phyloP scores from a whole-genome alignment of 495 filamentous ascomycete species.

The Aspergillus mulundensis region DNA sequence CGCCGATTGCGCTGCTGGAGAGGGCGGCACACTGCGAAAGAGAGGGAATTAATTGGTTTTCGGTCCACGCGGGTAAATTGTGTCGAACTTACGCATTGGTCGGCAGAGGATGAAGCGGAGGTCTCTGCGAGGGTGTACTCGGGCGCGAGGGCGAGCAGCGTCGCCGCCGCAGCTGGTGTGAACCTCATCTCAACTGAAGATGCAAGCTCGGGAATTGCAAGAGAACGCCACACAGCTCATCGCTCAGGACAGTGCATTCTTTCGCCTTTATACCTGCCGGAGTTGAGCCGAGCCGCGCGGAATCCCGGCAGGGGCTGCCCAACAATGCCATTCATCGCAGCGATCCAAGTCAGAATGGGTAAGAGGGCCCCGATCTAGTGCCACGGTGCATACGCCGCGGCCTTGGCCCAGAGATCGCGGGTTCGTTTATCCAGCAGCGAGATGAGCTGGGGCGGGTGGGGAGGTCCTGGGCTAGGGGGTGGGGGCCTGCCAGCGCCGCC shows the following conservation, averaged over 20 bases:
- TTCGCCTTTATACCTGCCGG: neutral
- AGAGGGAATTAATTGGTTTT: too few relatives aligned
- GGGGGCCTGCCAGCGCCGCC: too few relatives aligned
- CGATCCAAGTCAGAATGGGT: too few relatives aligned
- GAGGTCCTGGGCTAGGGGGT: too few relatives aligned
- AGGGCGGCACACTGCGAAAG: constrained; percentile 12
- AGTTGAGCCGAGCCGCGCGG: neutral
- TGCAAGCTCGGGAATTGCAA: neutral
- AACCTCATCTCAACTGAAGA: constrained; percentile 4
- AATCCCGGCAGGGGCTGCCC: neutral
- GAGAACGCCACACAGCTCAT: too few relatives aligned
- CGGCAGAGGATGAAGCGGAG: neutral
- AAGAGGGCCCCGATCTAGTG: too few relatives aligned
- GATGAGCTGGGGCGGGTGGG: too few relatives aligned
- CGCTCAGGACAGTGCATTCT: neutral
- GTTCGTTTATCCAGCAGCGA: too few relatives aligned
- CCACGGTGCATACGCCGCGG: too few relatives aligned
- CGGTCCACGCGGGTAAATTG: neutral
- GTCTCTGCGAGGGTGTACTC: neutral
- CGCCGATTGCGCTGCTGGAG: neutral
- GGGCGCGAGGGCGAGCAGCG: constrained; percentile 8
- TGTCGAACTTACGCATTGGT: neutral
- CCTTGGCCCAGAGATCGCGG: too few relatives aligned
- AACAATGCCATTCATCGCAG: neutral
- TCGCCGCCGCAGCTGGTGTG: constrained; percentile 1